phyloP scores from a whole-genome alignment of 1,139 yeast species.

The Geotrichum carabidarum region DNA sequence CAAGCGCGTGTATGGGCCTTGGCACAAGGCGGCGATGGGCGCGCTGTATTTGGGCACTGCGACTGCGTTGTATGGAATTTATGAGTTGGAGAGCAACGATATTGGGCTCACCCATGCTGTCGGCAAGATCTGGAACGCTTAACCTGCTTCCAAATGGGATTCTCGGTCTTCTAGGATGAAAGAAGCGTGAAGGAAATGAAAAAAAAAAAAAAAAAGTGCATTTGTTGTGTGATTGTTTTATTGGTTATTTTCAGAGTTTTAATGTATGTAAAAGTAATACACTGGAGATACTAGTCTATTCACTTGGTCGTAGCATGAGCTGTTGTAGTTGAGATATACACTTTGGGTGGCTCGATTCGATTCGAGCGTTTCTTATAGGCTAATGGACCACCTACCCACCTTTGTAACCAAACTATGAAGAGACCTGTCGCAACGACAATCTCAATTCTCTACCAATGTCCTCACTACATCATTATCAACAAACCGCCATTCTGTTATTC shows the following conservation, averaged over 20 bases:
- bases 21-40: conserved; percentile 57
- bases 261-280: not conserved
- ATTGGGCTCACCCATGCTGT: conserved; percentile 49
- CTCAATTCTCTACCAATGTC: conserved; percentile 18
- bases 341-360: too few species aligned
- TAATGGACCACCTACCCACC: too few species aligned
- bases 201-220: not conserved
- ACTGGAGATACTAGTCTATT: not conserved
- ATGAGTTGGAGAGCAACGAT: conserved; percentile 54
- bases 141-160: conserved; percentile 1
- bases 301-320: not conserved
- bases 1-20: conserved; percentile 67
- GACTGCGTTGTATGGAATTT: conserved; percentile 60
- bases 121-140: conserved; percentile 42
- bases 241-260: conserved; percentile 2
- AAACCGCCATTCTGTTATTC: conserved; percentile 28
- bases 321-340: too few species aligned
- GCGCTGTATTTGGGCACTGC: conserved; percentile 56
- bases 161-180: not conserved
- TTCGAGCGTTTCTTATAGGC: too few species aligned
- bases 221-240: conserved; percentile 7
- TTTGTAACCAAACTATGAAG: not conserved
- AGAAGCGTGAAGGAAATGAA: not conserved
- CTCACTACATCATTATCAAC: conserved; percentile 27
- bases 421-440: not conserved